Evolutionary conservation across 2,329 filamentous ascomycete genomes (phyloP).

Genomic region (Phialemoniopsis sp.): DNA sequence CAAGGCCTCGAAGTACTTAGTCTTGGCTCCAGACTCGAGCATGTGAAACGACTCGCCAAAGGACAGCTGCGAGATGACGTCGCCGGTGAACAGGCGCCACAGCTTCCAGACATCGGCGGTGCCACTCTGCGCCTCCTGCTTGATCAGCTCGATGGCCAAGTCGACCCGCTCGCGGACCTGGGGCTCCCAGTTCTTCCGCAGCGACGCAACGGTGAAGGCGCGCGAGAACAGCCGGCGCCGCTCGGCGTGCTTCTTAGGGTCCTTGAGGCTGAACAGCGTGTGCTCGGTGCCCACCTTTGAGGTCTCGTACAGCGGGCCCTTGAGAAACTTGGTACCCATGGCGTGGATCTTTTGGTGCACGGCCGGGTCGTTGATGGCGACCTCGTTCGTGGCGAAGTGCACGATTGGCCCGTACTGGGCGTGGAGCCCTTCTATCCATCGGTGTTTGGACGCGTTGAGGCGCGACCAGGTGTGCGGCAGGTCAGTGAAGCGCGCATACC

Average conservation of each 20-base stretch:
- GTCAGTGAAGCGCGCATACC: constrained; percentile 6
- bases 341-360: constrained; percentile 12
- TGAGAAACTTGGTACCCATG: constrained; percentile 9
- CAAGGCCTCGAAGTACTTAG: neutral
- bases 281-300: constrained; percentile 9
- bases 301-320: constrained; percentile 11
- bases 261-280: constrained; percentile 11
- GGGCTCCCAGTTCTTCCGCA: constrained; percentile 12
- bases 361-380: constrained; percentile 5
- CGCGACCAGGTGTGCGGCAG: constrained; percentile 2
- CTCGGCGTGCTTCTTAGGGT: constrained; percentile 7
- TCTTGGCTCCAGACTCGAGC: constrained; percentile 32
- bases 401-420: constrained; percentile 13
- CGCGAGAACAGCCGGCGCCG: constrained; percentile 11
- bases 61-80: constrained; percentile 36
- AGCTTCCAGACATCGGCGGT: constrained; percentile 34
- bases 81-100: constrained; percentile 39
- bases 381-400: constrained; percentile 7
- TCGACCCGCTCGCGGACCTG: constrained; percentile 7
- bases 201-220: constrained; percentile 7
- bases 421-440: constrained; percentile 4
- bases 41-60: constrained; percentile 40
- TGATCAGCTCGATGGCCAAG: constrained; percentile 7
- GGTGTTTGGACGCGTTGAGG: constrained; percentile 2
- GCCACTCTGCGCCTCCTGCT: constrained; percentile 11